These are phyloP conservation scores for Coniochaeta hoffmannii DNA, from an alignment of 2,329 filamentous ascomycete genomes.

Conservation along the genomic window DNA sequence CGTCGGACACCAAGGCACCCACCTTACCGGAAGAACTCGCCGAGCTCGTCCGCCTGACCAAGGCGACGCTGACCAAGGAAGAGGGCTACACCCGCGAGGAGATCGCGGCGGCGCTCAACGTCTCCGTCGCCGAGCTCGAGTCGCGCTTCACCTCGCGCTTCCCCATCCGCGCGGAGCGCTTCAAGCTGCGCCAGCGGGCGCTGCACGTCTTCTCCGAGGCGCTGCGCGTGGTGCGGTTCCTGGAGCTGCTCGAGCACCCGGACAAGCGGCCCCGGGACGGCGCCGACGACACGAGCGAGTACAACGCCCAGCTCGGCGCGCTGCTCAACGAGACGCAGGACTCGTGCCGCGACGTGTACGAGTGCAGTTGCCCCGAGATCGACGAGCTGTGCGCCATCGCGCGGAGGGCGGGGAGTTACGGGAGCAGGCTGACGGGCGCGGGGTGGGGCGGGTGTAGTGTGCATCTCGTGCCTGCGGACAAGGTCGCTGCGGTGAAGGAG, in stretches of 20 bases:
- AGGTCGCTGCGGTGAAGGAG: conserved; percentile 68
- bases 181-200: conserved; percentile 81
- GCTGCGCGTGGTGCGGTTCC: conserved; percentile 76
- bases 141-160: conserved; percentile 78
- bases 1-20: conserved; percentile 18
- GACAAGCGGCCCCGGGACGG: conserved; percentile 24
- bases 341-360: conserved; percentile 79
- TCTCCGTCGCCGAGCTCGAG: conserved; percentile 65
- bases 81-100: conserved; percentile 86
- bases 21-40: conserved; percentile 57
- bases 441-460: conserved; percentile 97
- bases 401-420: conserved; percentile 69
- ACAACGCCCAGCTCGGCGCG: conserved; percentile 65
- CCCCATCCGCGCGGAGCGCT: conserved; percentile 78
- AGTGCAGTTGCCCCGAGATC: conserved; percentile 89
- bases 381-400: conserved; percentile 82
- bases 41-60: conserved; percentile 61
- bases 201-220: conserved; percentile 90
- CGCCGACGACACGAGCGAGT: conserved; percentile 47
- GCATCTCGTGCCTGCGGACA: conserved; percentile 80
- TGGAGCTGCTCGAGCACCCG: conserved; percentile 60
- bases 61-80: conserved; percentile 65
- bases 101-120: conserved; percentile 63
- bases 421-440: conserved; percentile 81
- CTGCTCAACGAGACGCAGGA: conserved; percentile 86